Conservation (phyloP, 139 green algal species). For the Chlorella ohadii region DNA sequence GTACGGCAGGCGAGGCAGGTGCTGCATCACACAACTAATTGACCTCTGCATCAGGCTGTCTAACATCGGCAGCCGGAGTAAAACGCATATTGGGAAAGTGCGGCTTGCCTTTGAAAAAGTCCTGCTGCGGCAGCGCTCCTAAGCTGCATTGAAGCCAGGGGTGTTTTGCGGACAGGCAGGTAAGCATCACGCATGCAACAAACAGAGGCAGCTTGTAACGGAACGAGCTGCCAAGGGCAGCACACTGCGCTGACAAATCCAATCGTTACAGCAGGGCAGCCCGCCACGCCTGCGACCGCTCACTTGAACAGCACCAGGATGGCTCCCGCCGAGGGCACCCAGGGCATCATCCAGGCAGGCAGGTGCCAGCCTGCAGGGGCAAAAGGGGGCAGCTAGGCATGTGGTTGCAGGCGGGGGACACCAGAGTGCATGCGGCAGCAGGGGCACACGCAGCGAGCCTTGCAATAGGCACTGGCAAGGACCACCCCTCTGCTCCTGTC, state of each 20-base stretch:
- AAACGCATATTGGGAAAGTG: too few species aligned
- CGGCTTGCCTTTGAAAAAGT: conserved; percentile 1
- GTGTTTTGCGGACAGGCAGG: too few species aligned
- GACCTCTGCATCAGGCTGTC: too few species aligned
- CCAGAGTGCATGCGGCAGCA: background rate
- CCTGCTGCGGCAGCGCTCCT: background rate
- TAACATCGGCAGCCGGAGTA: too few species aligned
- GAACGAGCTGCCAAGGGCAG: too few species aligned
- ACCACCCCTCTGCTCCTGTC: background rate
- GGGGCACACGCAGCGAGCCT: background rate
- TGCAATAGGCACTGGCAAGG: background rate
- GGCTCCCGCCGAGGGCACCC: conserved; percentile 44
- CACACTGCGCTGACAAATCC: too few species aligned
- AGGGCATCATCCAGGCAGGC: conserved; percentile 39
- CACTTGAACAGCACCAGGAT: conserved; percentile 40
- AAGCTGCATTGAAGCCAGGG: background rate
- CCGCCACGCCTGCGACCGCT: too few species aligned
- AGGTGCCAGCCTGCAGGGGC: conserved; percentile 22
- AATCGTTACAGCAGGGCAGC: too few species aligned
- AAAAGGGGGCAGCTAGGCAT: conserved; percentile 1
- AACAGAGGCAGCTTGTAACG: background rate
- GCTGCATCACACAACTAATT: too few species aligned
- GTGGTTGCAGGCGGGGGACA: background rate
- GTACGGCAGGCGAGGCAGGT: too few species aligned
- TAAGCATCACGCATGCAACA: too few species aligned